Base-by-base conservation (phyloP, 1,284 basidiomycete genomes). In the Ceratobasidium sp. region DNA sequence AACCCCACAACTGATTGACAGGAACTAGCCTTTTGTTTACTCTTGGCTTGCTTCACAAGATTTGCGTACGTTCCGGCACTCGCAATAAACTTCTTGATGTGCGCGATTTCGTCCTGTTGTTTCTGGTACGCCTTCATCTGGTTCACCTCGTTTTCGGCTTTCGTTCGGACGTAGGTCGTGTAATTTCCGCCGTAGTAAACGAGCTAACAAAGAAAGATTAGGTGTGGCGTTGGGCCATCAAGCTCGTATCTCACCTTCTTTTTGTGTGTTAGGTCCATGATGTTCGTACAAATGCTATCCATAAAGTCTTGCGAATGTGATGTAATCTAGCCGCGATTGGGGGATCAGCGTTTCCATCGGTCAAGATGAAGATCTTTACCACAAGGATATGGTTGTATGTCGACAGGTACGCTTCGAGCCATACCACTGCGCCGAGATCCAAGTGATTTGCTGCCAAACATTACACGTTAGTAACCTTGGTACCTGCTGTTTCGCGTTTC, bases 41-140 rank as follows among this genome's bases (percentile, higher is more conserved):
- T 98, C 86, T 99, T 98, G 80, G 97, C 97, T 85, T 99, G 97
- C 82, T 92, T 95, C 81, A 98, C 97, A 79, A 98, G 89, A 84
- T 98, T 99, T 81, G 97, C 97, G 81, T 98, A 98, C 59, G 97
- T 98, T 90, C 97, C 97, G 54, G 97, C 97, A 53, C 94, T 96
- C 16, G 97, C 95, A 79, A 98, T 98, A 88, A 98, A 95, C 91
- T 94, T 97, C 85, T 98, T 98, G 84, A 98, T 98, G 84, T 98
- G 97, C 22, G 90, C 90, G 79, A 98, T 98, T 83, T 98, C 97
- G 74, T 98, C 97, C 83, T 99, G 97, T 82, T 98, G 97, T 85
- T 98, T 98, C 80, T 90, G 81, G 85, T 98, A 99, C 54, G 97
- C 97, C 88, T 98, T 98, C 95, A 98, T 88, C 85, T 98, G 96